These are phyloP conservation scores for Raphanus sativus DNA, from an alignment of 345 rosid genomes.

Conservation along the genomic window DNA sequence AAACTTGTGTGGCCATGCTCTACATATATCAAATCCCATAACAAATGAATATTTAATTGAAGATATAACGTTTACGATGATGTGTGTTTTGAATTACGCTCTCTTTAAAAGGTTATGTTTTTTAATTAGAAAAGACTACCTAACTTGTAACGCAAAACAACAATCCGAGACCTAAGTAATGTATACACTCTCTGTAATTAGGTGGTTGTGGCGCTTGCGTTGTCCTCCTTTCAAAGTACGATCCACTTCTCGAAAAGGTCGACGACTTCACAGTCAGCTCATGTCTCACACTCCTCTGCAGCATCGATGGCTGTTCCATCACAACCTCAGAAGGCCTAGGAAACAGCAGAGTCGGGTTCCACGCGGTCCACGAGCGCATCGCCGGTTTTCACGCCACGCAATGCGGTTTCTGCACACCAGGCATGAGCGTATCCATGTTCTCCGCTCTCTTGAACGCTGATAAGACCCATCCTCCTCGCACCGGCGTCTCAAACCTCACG, in stretches of 20 bases:
- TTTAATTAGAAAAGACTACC: not conserved
- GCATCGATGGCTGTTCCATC: slow-evolving; percentile 71
- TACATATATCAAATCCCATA: not conserved
- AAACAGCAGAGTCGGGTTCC: slow-evolving; percentile 78
- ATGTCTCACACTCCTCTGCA: slow-evolving; percentile 84
- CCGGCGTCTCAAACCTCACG: slow-evolving; percentile 74
- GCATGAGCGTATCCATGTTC: slow-evolving; percentile 79
- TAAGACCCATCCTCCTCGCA: slow-evolving; percentile 49
- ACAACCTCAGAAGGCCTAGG: slow-evolving; percentile 88
- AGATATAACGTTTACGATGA: not conserved
- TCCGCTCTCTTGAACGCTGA: slow-evolving; percentile 77
- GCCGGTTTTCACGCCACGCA: slow-evolving; percentile 88
- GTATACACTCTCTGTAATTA: slow-evolving; percentile 27
- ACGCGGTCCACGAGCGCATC: slow-evolving; percentile 74
- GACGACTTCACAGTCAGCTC: slow-evolving; percentile 71
- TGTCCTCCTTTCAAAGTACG: slow-evolving; percentile 73
- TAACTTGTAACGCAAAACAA: not conserved
- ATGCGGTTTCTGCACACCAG: slow-evolving; percentile 94
- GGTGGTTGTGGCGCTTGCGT: slow-evolving; percentile 98
- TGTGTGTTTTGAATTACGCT: not conserved
- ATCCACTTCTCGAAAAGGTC: slow-evolving; percentile 52
- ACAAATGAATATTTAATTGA: not conserved
- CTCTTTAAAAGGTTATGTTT: not conserved
- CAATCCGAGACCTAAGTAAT: not conserved
- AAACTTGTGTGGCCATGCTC: not conserved